phyloP scores from a whole-genome alignment of 2,329 filamentous ascomycete species.

The Colletotrichum ledebouriae region DNA sequence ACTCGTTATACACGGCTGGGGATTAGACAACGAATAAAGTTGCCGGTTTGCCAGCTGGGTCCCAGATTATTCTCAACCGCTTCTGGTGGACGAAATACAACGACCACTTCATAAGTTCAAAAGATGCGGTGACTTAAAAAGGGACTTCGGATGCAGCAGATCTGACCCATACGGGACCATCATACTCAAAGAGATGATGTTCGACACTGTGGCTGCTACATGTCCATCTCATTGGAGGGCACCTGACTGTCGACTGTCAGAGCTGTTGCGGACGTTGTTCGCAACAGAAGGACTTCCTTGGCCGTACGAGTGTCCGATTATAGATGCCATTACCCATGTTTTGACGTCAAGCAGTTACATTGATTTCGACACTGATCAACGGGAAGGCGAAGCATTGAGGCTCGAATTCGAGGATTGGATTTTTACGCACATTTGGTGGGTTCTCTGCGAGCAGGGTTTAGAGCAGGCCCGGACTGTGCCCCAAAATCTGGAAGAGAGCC shows the following conservation, averaged over 20 bases:
- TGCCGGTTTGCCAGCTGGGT: not conserved
- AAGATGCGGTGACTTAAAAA: not conserved
- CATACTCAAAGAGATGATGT: constrained; percentile 1
- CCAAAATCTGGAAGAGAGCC: not conserved
- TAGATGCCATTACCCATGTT: not conserved
- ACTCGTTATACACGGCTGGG: too few relatives aligned
- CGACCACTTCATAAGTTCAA: not conserved
- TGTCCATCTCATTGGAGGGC: not conserved
- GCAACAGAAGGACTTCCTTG: not conserved
- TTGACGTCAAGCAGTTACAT: not conserved
- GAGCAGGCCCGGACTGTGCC: not conserved
- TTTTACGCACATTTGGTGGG: not conserved
- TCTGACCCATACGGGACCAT: not conserved
- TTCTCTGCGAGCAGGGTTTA: not conserved
- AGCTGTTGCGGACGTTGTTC: not conserved
- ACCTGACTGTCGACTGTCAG: not conserved
- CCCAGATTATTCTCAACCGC: not conserved
- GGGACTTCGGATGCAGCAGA: not conserved
- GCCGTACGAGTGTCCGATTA: not conserved
- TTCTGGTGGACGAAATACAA: not conserved
- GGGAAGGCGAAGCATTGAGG: not conserved
- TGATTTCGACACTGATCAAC: not conserved
- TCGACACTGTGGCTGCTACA: not conserved
- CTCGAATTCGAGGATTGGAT: not conserved
- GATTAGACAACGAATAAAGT: not conserved